phyloP scores from a whole-genome alignment of 305 asterid species.

The Fraxinus sp. region DNA sequence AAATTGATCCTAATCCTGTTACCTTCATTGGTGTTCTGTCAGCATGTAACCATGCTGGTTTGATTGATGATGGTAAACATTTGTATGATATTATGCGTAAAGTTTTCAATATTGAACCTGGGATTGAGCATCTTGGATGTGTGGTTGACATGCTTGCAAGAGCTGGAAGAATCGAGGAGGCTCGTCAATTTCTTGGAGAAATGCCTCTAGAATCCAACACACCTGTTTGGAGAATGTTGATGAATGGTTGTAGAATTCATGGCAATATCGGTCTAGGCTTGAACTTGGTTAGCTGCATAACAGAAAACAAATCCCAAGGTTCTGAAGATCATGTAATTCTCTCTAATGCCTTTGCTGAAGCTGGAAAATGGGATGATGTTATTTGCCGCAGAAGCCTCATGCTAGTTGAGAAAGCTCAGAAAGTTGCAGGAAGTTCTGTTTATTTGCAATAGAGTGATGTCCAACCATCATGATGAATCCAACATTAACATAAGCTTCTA shows the following conservation, averaged over 20 bases:
- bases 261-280: slow-evolving; percentile 36
- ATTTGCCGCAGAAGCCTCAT: slow-evolving; percentile 31
- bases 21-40: slow-evolving; percentile 48
- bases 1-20: slow-evolving; percentile 44
- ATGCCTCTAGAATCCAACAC: slow-evolving; percentile 38
- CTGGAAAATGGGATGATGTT: slow-evolving; percentile 49
- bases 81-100: slow-evolving; percentile 34
- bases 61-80: slow-evolving; percentile 41
- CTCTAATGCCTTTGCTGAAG: slow-evolving; percentile 44
- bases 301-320: slow-evolving; percentile 20
- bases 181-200: slow-evolving; percentile 31
- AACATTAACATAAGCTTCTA: neutral
- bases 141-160: slow-evolving; percentile 55
- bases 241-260: slow-evolving; percentile 45
- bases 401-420: slow-evolving; percentile 28
- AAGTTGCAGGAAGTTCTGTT: slow-evolving; percentile 40
- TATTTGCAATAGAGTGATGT: neutral
- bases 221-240: slow-evolving; percentile 53
- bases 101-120: slow-evolving; percentile 37
- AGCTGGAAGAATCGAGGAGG: slow-evolving; percentile 50
- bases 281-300: slow-evolving; percentile 23
- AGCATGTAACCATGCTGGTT: slow-evolving; percentile 49
- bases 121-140: slow-evolving; percentile 47
- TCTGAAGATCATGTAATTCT: slow-evolving; percentile 34
- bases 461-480: neutral